Evolutionary conservation across 371 early-diverging fungal species (phyloP).

Genomic region (Umbelopsis sp.): DNA sequence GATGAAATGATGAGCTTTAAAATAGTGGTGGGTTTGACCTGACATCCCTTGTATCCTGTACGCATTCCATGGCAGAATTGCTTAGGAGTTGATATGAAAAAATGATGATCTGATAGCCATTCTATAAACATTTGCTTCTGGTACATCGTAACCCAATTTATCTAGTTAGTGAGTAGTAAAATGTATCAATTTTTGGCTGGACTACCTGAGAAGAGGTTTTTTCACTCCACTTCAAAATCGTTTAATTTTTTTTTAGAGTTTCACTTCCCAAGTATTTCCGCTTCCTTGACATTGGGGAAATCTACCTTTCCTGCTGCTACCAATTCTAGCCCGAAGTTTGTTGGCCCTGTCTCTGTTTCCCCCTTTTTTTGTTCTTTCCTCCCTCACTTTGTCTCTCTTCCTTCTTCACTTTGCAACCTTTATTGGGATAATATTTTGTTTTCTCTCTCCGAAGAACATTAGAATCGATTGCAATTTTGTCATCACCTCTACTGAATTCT

Average conservation of each 20-base stretch:
- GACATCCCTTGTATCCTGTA: too few species aligned
- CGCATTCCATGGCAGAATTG: background rate
- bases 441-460: conserved; percentile 19
- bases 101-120: background rate
- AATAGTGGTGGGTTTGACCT: background rate
- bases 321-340: conserved; percentile 10
- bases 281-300: conserved; percentile 13
- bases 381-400: background rate
- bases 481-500: background rate
- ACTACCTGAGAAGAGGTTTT: background rate
- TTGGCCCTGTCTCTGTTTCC: background rate
- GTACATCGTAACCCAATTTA: too few species aligned
- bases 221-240: background rate
- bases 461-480: conserved; percentile 11
- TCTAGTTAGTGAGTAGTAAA: too few species aligned
- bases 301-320: background rate
- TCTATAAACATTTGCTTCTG: background rate
- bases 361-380: background rate
- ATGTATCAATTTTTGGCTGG: background rate
- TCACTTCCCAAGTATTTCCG: conserved; percentile 13
- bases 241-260: conserved; percentile 11
- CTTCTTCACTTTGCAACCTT: background rate
- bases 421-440: background rate
- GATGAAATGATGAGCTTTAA: background rate
- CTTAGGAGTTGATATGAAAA: too few species aligned